Percentiles rank a stretch among this genome's conserved stretches.
Evolutionary conservation across 2,329 filamentous ascomycete genomes (phyloP).

Genomic region (Colletotrichum sp.): DNA sequence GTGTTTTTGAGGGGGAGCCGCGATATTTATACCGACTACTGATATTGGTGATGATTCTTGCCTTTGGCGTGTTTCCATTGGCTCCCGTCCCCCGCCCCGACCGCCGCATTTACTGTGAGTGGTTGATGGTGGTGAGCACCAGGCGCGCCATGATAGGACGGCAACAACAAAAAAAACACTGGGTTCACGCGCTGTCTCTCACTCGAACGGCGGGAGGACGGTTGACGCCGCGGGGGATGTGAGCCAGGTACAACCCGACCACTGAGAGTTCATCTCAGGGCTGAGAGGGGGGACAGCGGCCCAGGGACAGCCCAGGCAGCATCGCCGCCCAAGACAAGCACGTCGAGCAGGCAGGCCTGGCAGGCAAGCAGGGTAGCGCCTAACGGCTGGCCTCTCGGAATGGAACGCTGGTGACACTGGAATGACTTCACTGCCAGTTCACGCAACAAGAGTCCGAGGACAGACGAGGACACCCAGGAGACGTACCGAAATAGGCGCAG

Average conservation of each 20-base stretch:
- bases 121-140: neutral
- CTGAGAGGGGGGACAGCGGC: neutral
- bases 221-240: neutral
- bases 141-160: constrained; percentile 11
- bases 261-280: neutral
- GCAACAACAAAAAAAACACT: neutral
- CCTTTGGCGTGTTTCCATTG: constrained; percentile 8
- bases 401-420: neutral
- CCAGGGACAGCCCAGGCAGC: constrained; percentile 18
- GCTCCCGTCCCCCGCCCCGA: constrained; percentile 14
- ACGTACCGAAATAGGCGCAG: neutral
- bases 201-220: neutral
- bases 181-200: neutral
- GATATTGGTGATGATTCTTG: constrained; percentile 17
- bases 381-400: neutral
- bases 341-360: no score
- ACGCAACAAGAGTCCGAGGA: neutral
- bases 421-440: constrained; percentile 5
- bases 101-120: constrained; percentile 4
- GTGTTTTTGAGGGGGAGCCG: constrained; percentile 29
- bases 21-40: constrained; percentile 36
- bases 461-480: neutral
- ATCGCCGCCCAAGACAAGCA: constrained; percentile 12
- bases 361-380: neutral
- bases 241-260: neutral